These are phyloP conservation scores for Sambucus nigra DNA, from an alignment of 129 eudicot genomes.

Conservation along the genomic window DNA sequence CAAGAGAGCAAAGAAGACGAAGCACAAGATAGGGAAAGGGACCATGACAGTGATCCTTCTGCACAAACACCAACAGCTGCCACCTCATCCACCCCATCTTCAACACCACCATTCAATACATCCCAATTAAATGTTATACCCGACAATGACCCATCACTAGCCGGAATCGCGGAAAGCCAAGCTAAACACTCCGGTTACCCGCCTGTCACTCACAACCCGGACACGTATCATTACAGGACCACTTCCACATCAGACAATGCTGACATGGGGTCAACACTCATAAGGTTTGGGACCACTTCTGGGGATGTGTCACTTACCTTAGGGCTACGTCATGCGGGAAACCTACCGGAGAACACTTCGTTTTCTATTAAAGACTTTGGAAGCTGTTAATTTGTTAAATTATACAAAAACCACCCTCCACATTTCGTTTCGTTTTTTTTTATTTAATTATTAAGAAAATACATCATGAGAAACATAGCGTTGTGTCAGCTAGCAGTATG, in stretches of 20 bases:
- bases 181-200: constrained; percentile 19
- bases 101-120: constrained; percentile 30
- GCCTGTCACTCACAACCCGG: constrained; percentile 15
- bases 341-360: constrained; percentile 61
- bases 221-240: constrained; percentile 20
- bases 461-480: constrained; percentile 1
- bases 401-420: not conserved
- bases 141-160: constrained; percentile 56
- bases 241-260: constrained; percentile 12
- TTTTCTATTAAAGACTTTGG: constrained; percentile 63
- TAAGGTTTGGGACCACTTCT: constrained; percentile 57
- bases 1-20: constrained; percentile 78
- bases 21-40: constrained; percentile 11
- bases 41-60: not conserved
- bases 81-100: constrained; percentile 19
- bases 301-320: constrained; percentile 95
- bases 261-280: constrained; percentile 45
- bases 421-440: not conserved
- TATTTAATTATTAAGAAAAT: not conserved
- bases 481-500: constrained; percentile 2
- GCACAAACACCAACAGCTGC: constrained; percentile 35
- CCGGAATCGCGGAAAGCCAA: constrained; percentile 52
- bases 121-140: constrained; percentile 33
- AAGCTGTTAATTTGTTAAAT: constrained; percentile 15
- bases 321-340: constrained; percentile 97